A percentile compares a stretch with the other conserved stretches of the same genome.
Conservation (phyloP, 768 basidiomycete species). For the Mycena latifolia region DNA sequence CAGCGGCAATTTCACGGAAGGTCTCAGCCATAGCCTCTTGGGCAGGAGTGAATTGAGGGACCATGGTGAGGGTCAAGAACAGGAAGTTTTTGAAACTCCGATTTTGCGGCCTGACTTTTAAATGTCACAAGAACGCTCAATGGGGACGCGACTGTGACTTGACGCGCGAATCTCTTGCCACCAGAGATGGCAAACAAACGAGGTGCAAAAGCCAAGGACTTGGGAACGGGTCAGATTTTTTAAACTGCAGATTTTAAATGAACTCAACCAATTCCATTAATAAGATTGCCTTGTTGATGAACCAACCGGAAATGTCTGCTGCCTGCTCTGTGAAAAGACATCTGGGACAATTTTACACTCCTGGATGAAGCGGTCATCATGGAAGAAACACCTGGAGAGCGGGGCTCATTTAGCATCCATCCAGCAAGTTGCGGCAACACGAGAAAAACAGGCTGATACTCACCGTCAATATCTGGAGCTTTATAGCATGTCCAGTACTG, state of each 20-base stretch:
- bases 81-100: not conserved
- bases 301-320: not conserved
- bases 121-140: constrained; percentile 5
- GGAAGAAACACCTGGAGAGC: not conserved
- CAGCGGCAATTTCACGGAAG: no score
- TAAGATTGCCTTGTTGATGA: not conserved
- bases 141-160: not conserved
- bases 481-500: not conserved
- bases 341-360: not conserved
- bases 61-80: not conserved
- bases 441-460: not conserved
- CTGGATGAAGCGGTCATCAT: not conserved
- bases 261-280: not conserved
- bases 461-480: not conserved
- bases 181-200: not conserved
- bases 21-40: no score
- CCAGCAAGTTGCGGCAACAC: not conserved
- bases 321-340: not conserved
- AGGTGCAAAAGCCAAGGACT: constrained; percentile 9
- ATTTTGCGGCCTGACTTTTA: not conserved
- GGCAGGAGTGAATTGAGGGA: no score
- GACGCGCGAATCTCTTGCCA: not conserved
- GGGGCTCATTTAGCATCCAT: not conserved
- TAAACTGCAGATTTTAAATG: not conserved
- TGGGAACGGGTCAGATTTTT: not conserved